Evolutionary conservation across 1,284 basidiomycete genomes (phyloP), one percentile per base, ranked within the genome.

Genomic region (Apiotrichum sp.): DNA sequence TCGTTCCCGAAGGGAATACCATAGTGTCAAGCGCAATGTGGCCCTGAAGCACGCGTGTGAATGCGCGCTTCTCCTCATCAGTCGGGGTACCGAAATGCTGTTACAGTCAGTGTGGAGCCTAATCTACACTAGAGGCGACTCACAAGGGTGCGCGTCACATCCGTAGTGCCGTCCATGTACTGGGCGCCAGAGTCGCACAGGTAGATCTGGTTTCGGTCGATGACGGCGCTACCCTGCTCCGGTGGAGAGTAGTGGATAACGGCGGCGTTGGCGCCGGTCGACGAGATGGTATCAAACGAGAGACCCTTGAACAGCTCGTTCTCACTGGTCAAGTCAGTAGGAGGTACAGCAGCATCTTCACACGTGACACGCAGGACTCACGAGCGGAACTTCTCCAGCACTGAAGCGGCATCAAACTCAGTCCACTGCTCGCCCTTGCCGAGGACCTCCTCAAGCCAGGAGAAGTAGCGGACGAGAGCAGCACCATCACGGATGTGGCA

Each of bases 121-220:
- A n/a, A 9, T 41, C 40, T 41, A n/a, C 8, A 41, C 8, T 41
- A n/a, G 40, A 36, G n/a, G 6, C 35, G 11, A 36, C 40, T 9
- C n/a, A 41, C 40, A n/a, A 84, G 86, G 55, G 91, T 95, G 38
- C 93, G 80, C 4, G 93, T 97, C 8, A 89, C 87, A 68, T 98
- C 96, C 1, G 95, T 98, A 0, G 95, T 98, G 10, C 93, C 71
- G 61, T 97, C 93, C 34, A 84, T 76, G 74, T 87, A 97, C 77
- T 98, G 93, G 1, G 82, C 88, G 66, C 95, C 95, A 29, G 89
- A 93, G 73, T 98, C 95, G 67, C 93, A 98, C 3, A 98, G 81
- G 74, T 98, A 98, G 50, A 96, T 84, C 84, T 89, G 82, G 50
- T 92, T 83, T 65, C 82, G 83, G 65, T 83, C 81, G 61, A 98